These are phyloP conservation scores for Erythrophleum fordii DNA, from an alignment of 306 rosid genomes.

Conservation along the genomic window DNA sequence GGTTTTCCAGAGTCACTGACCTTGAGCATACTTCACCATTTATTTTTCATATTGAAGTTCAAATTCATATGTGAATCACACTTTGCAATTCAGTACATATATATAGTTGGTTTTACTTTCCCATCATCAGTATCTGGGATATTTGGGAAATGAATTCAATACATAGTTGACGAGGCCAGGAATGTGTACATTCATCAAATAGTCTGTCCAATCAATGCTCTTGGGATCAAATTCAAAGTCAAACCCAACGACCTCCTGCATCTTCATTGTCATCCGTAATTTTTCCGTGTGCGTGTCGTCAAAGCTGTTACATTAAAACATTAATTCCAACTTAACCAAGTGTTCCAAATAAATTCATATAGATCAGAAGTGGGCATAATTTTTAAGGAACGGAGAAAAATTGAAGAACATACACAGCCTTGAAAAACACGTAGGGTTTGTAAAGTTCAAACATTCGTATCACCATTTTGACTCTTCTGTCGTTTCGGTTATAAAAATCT, in stretches of 20 bases:
- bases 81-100: too few species aligned
- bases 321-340: background rate
- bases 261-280: conserved; percentile 15
- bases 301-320: conserved; percentile 36
- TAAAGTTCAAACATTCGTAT: conserved; percentile 37
- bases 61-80: background rate
- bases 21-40: too few species aligned
- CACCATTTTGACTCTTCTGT: background rate
- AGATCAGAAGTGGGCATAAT: background rate
- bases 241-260: background rate
- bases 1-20: too few species aligned
- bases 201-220: conserved; percentile 54
- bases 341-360: background rate
- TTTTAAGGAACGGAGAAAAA: background rate
- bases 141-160: background rate
- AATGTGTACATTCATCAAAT: conserved; percentile 51
- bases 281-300: conserved; percentile 53
- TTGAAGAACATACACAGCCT: conserved; percentile 41
- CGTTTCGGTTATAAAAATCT: background rate
- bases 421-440: conserved; percentile 42
- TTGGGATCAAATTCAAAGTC: conserved; percentile 45
- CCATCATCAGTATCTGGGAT: background rate
- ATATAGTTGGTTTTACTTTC: too few species aligned
- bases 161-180: conserved; percentile 50
- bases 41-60: too few species aligned